Base-by-base conservation (phyloP, 2,329 filamentous ascomycete species). In the Phyllosticta citriasiana region DNA sequence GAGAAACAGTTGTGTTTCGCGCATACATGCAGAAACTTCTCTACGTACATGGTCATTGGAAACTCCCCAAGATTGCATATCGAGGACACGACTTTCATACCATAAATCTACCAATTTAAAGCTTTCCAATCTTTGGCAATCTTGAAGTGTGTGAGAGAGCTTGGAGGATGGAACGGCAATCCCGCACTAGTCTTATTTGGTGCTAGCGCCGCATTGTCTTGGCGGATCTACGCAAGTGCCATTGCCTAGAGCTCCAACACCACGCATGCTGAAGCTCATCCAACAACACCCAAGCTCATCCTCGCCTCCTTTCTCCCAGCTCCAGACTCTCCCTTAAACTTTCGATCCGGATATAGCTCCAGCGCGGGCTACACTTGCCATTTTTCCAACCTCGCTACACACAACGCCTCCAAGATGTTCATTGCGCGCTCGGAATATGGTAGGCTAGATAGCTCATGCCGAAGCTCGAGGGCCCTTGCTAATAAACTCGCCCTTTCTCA, bases 371-470 rank as follows among this genome's bases (percentile, higher is more conserved):
- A 66, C 63, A 60, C 63, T 60, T 68, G 65, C 71, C 73, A n/a
- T 14, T n/a, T 6, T 47, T n/a, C n/a, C 16, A 47, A 66, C 72
- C 61, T 47, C 57, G 58, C 58, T 60, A 67, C 72, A 26, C 27
- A 27, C 60, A 62, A 19, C 35, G 30, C 60, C 35, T 25, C 35
- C 51, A 58, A 56, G 51, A 62, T 62, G 94, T 99, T 99, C 85
- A 97, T 99, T 85, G 92, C 94, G 84, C 90, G 94, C 81, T 97
- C 93, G 76, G 94, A 99, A 93, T 99, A 99, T 82, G 94, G 93
- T 94, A 84, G 81, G 88, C 62, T 61, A 25, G 47, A 53, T n/a
- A 61, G 12, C 16, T 33, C 55, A 53, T 7, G 30, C 33, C 50
- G 22, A 47, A 58, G 25, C 57, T 75, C 72, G 60, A 66, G 62